Conservation (phyloP, 495 filamentous ascomycete genomes). For the Geopyxis carbonaria region DNA sequence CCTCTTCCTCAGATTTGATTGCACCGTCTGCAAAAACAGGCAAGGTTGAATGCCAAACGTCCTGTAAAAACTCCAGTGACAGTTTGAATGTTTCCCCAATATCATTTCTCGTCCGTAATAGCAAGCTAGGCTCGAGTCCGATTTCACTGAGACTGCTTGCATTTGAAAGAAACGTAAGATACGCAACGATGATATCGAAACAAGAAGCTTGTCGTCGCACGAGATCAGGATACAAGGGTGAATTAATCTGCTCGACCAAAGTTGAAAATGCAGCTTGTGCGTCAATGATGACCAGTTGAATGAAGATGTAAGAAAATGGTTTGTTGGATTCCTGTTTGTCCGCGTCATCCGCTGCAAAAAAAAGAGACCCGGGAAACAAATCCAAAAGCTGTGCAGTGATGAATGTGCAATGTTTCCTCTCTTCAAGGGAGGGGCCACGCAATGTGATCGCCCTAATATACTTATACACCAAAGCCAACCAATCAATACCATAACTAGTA, state of each 20-base stretch:
- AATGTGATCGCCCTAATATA: too few species aligned
- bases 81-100: slow-evolving; percentile 42
- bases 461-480: too few species aligned
- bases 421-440: too few species aligned
- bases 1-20: slow-evolving; percentile 37
- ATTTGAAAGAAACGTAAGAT: slow-evolving; percentile 40
- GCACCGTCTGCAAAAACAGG: slow-evolving; percentile 33
- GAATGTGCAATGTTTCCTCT: too few species aligned
- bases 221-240: slow-evolving; percentile 30
- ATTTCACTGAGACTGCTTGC: slow-evolving; percentile 26
- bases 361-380: too few species aligned
- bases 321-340: slow-evolving; percentile 27
- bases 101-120: slow-evolving; percentile 41
- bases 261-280: slow-evolving; percentile 43
- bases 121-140: slow-evolving; percentile 31
- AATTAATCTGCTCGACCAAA: slow-evolving; percentile 38
- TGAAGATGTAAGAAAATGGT: slow-evolving; percentile 41
- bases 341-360: too few species aligned
- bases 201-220: slow-evolving; percentile 39
- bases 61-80: slow-evolving; percentile 45
- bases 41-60: slow-evolving; percentile 38
- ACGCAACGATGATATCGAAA: slow-evolving; percentile 41
- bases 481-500: too few species aligned
- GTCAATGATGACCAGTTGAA: slow-evolving; percentile 43
- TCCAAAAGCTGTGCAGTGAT: too few species aligned